Base-by-base conservation (phyloP, 2,329 filamentous ascomycete genomes). In the Lomentospora prolificans region DNA sequence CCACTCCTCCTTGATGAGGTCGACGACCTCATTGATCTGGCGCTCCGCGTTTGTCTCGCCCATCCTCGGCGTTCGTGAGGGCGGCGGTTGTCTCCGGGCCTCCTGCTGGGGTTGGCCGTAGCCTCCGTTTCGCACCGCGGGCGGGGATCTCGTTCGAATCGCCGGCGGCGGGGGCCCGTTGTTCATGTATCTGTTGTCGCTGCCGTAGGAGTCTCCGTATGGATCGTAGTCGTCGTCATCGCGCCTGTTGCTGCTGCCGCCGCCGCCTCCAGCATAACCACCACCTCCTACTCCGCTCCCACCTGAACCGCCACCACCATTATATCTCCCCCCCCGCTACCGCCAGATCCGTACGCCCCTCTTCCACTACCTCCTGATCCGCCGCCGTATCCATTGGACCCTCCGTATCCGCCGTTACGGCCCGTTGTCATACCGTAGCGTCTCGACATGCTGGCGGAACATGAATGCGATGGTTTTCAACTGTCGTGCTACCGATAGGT, bases 1-100 rank as follows among this genome's bases (percentile, higher is more conserved):
- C 92, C 94, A 99, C 66, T 95, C 90, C 57, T 80, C 75, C 66
- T 91, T 85, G 65, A 99, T 96, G 62, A 88, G 84, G 61, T 89
- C 84, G 51, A 97, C 76, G 2, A 96, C 81, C 62, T 82, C 75
- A 52, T 72, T 70, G 58, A 83, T 82, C 66, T 82, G 77, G 51
- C 75, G 70, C 67, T 81, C 78, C 55, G 78, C 78, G 60, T 70
- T 78, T 46, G 77, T 74, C 62, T 70, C 72, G 58, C 39, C 39
- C 53, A 50, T 50, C 41, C 39, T 55, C 41, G 66, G 66, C 55
- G 66, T 60, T 55, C 70, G 63, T 30, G 70, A 71, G 25, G 68
- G 61, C 65, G 69, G 41, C 19, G n/a, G 41, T 10, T n/a, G 67
- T 57, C 62, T 65, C 56, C 68, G 67, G 55, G 44, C 22, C 14